Base-by-base conservation (phyloP, 2,329 filamentous ascomycete species). In the Aureobasidium pullulans region DNA sequence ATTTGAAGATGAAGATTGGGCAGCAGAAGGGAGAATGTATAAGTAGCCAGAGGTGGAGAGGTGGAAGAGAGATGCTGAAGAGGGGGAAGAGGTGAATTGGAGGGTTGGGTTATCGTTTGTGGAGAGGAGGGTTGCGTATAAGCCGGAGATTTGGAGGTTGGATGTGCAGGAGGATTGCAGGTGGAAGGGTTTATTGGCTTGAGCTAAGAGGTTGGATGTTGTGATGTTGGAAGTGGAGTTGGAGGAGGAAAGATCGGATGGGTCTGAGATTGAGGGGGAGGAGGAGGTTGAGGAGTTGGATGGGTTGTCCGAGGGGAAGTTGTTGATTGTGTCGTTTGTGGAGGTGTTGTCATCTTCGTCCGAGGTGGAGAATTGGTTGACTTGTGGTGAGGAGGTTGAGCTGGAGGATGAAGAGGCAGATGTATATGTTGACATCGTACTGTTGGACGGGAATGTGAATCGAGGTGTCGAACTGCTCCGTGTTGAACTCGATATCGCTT, bases 111-210 rank as follows among this genome's bases (percentile, higher is more conserved):
- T 57, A 3, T 36, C 23, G 5, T 15, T 31, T 4, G 28, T 32
- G 43, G 54, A 9, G 43, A 57, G 19, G 4, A 57, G 23, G 36
- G 34, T 15, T 8, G 54, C 54, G 43, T 57, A 57, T 13, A 57
- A 34, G 2, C 54, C 54, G 8, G n/a, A 19, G 42, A 57, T 57
- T 10, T 29, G 8, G 5, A 48, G 23, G 6, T 6, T 9, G 10
- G 42, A 37, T 1, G 42, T 34, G 23, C 54, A 57, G 0, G 44
- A 5, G 23, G 54, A 37, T 40, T 57, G 54, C 0, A 57, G 54
- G n/a, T 31, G 19, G 23, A 57, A 57, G 9, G 54, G 52, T 32
- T 54, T 13, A 7, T 54, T 43, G 1, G 50, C 9, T 6, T 6
- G 6, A 2, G 50, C 19, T n/a, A 16, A 15, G 19, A 39, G 6